phyloP scores from a whole-genome alignment of 805 yeast genomes.

The Nakazawaea pomicola region DNA sequence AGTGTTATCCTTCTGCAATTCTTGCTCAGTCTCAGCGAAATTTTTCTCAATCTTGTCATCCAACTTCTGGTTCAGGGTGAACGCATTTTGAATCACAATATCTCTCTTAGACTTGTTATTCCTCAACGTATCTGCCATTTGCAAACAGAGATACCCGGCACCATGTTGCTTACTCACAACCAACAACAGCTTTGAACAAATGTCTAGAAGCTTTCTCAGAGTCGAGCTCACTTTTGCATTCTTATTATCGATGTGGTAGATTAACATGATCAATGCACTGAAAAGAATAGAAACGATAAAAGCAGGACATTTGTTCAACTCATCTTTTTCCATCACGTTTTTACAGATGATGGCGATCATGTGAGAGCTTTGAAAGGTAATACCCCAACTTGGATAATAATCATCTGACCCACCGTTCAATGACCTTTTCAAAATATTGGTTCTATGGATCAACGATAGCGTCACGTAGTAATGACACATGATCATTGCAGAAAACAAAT shows the following conservation, averaged over 20 bases:
- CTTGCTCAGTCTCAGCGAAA: not conserved
- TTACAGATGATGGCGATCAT: slow-evolving; percentile 62
- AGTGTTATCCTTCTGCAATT: not conserved
- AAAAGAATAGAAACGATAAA: slow-evolving; percentile 34
- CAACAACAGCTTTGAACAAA: slow-evolving; percentile 11
- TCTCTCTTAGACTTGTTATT: slow-evolving; percentile 10
- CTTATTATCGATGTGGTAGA: slow-evolving; percentile 13
- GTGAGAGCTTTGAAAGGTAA: slow-evolving; percentile 76
- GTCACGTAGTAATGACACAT: slow-evolving; percentile 70
- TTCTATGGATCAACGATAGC: slow-evolving; percentile 66
- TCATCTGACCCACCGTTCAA: slow-evolving; percentile 16
- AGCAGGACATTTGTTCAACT: slow-evolving; percentile 51
- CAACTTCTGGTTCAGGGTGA: not conserved
- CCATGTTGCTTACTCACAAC: slow-evolving; percentile 6
- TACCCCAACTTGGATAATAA: slow-evolving; percentile 70
- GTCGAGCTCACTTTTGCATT: slow-evolving; percentile 10
- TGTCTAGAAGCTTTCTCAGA: slow-evolving; percentile 9
- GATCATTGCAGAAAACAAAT: slow-evolving; percentile 51
- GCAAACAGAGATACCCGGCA: slow-evolving; percentile 12
- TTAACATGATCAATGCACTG: slow-evolving; percentile 11
- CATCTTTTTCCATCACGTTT: slow-evolving; percentile 43
- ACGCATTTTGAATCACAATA: slow-evolving; percentile 6
- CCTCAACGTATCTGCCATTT: slow-evolving; percentile 13
- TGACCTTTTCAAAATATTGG: slow-evolving; percentile 48
- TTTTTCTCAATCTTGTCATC: slow-evolving; percentile 1